Percentiles rank a stretch among this genome's conserved stretches.
Conservation (phyloP, 768 basidiomycete genomes). For the Leccinum obscurum region DNA sequence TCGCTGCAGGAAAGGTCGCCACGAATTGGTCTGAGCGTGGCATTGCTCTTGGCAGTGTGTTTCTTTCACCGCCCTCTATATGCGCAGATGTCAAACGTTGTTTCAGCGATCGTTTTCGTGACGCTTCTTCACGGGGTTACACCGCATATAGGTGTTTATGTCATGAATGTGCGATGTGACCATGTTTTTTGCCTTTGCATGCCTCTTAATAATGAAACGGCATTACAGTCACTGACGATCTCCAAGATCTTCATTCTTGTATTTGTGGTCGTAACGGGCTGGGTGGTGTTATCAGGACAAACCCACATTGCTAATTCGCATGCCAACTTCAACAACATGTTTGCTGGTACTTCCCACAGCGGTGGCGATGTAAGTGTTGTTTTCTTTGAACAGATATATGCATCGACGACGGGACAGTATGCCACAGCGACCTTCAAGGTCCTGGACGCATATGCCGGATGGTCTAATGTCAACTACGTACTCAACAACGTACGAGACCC, state of each 20-base stretch:
- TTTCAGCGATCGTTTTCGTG: slow-evolving; percentile 49
- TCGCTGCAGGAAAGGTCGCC: slow-evolving; percentile 43
- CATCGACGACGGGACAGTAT: slow-evolving; percentile 39
- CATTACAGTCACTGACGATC: slow-evolving; percentile 41
- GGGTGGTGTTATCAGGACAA: slow-evolving; percentile 59
- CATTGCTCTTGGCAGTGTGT: slow-evolving; percentile 55
- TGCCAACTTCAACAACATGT: slow-evolving; percentile 57
- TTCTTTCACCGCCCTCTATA: neutral
- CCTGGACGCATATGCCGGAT: slow-evolving; percentile 47
- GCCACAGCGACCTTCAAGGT: slow-evolving; percentile 64
- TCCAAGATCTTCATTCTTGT: slow-evolving; percentile 56
- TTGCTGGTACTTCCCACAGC: slow-evolving; percentile 53
- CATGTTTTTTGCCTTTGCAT: neutral
- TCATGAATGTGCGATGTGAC: slow-evolving; percentile 53
- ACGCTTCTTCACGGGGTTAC: slow-evolving; percentile 53
- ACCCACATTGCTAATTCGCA: slow-evolving; percentile 58
- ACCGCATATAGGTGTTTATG: slow-evolving; percentile 45
- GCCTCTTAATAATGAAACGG: slow-evolving; percentile 25
- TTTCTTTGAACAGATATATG: neutral
- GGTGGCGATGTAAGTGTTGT: slow-evolving; percentile 42
- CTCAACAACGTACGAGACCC: slow-evolving; percentile 48
- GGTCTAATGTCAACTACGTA: slow-evolving; percentile 60
- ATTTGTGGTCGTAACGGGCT: slow-evolving; percentile 58
- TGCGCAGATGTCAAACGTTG: neutral
- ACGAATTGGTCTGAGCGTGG: slow-evolving; percentile 58